Base-by-base conservation (phyloP, 768 basidiomycete genomes). In the Amanita jacksonii region DNA sequence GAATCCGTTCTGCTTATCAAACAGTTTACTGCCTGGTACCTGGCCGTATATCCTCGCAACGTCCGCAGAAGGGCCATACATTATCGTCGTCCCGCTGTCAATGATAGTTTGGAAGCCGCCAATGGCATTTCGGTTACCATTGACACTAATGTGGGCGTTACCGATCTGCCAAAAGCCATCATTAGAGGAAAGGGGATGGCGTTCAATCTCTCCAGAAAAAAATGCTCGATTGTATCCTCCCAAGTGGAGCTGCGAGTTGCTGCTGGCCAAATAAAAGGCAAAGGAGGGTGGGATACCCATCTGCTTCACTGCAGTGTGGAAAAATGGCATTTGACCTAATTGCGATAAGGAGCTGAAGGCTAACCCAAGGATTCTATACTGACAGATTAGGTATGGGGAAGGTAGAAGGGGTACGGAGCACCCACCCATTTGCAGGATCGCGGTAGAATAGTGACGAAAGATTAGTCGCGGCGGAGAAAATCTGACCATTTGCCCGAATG, bases 401-500 rank as follows among this genome's bases (percentile, higher is more conserved):
- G 1, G 7, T 7, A 24, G 1, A n/a, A 24, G 8, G 5, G 15
- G 22, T 8, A 13, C 7, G 13, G 3, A 33, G 15, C n/a, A 19
- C 32, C 31, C 15, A 43, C 42, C 42, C 42, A 35, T 43, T 33
- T 5, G 25, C 15, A 10, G 42, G 42, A 28, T 43, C 42, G 35
- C 8, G 10, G 15, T 20, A 3, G 33, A 43, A 35, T 4, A 15
- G 10, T 20, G 15, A n/a, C 13, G 42, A 43, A 16, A 43, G 8
- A 10, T 1, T 19, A 9, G 33, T 43, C 16, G 25, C 42, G 18
- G 19, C 33, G 9, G 42, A 19, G 18, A 43, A 35, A 20, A 15
- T 33, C 32, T 43, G 42, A 13, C 24, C 34, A 15, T 27, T 45
- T 18, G 61, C 13, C 7, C 19, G 3, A 24, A 43, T 25, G 8